These are phyloP conservation scores for Aureobasidium musti DNA, from an alignment of 2,329 filamentous ascomycete species.

Conservation along the genomic window DNA sequence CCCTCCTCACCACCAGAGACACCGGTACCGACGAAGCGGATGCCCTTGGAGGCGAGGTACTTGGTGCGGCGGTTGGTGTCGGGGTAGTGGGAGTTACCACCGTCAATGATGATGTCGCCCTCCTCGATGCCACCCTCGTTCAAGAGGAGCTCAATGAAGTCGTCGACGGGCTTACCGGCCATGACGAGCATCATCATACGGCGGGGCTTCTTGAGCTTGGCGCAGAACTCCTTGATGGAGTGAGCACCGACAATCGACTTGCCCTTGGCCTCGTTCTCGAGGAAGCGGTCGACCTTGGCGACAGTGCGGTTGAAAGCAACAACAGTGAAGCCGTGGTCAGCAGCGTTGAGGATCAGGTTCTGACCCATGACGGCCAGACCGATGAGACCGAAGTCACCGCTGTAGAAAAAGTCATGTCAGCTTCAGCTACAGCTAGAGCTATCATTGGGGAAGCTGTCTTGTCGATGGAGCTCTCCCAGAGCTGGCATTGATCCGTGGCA, in stretches of 20 bases:
- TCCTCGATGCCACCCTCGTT: constrained; percentile 65
- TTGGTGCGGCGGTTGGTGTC: constrained; percentile 96
- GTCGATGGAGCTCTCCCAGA: background rate
- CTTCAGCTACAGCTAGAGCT: constrained; percentile 22
- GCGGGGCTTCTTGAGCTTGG: constrained; percentile 96
- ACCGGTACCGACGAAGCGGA: constrained; percentile 94
- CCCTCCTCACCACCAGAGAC: constrained; percentile 99
- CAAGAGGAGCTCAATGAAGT: constrained; percentile 96
- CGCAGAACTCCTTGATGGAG: constrained; percentile 88
- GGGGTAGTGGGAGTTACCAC: constrained; percentile 98
- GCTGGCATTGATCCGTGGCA: constrained; percentile 4
- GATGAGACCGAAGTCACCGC: constrained; percentile 58
- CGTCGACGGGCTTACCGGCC: constrained; percentile 95
- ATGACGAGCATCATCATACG: constrained; percentile 99
- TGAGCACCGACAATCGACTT: constrained; percentile 95
- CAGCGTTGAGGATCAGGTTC: constrained; percentile 59
- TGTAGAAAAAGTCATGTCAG: constrained; percentile 35
- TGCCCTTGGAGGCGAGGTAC: constrained; percentile 83
- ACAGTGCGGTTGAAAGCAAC: constrained; percentile 99
- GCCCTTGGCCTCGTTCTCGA: constrained; percentile 58
- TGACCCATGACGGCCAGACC: constrained; percentile 56
- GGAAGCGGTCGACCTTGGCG: constrained; percentile 83
- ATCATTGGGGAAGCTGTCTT: background rate
- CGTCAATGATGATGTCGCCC: constrained; percentile 99
- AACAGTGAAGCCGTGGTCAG: constrained; percentile 78